phyloP scores from a whole-genome alignment of 805 yeast species.

The Saturnispora dispora region DNA sequence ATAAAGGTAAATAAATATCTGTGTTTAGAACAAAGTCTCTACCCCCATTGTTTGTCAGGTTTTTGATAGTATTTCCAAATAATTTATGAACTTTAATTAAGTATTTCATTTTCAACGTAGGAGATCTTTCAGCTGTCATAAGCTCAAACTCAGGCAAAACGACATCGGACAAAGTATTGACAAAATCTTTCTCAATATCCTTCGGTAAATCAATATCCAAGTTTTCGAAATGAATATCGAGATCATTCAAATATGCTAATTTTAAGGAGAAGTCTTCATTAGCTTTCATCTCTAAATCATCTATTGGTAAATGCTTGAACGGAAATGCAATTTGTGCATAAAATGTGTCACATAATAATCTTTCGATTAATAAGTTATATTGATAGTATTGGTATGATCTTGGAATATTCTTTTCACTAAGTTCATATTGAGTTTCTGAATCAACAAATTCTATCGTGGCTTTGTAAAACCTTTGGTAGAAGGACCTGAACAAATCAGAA shows the following conservation, averaged over 20 bases:
- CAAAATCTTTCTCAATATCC: slow-evolving; percentile 19
- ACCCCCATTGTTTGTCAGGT: slow-evolving; percentile 10
- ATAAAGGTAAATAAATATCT: slow-evolving; percentile 28
- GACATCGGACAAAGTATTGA: slow-evolving; percentile 15
- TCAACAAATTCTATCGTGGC: slow-evolving; percentile 16
- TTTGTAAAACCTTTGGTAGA: slow-evolving; percentile 23
- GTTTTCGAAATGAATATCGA: slow-evolving; percentile 19
- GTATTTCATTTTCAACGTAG: slow-evolving; percentile 27
- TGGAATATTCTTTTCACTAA: slow-evolving; percentile 11
- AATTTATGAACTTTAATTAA: slow-evolving; percentile 24
- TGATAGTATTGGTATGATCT: slow-evolving; percentile 12
- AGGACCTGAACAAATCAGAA: slow-evolving; percentile 28
- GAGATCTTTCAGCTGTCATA: slow-evolving; percentile 27
- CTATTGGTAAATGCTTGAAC: slow-evolving; percentile 22
- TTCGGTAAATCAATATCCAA: slow-evolving; percentile 25
- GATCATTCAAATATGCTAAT: slow-evolving; percentile 18
- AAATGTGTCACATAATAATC: slow-evolving; percentile 27
- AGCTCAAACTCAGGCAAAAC: slow-evolving; percentile 26
- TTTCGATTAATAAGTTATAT: slow-evolving; percentile 25
- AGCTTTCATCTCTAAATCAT: slow-evolving; percentile 23
- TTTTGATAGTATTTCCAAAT: slow-evolving; percentile 20
- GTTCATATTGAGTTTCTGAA: slow-evolving; percentile 17
- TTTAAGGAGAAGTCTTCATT: slow-evolving; percentile 23
- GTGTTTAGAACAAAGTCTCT: slow-evolving; percentile 21
- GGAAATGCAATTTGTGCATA: slow-evolving; percentile 29